A percentile compares a stretch with the other conserved stretches of the same genome.
Evolutionary conservation across 2,329 filamentous ascomycete genomes (phyloP).

Genomic region (Aspergillus sp.): DNA sequence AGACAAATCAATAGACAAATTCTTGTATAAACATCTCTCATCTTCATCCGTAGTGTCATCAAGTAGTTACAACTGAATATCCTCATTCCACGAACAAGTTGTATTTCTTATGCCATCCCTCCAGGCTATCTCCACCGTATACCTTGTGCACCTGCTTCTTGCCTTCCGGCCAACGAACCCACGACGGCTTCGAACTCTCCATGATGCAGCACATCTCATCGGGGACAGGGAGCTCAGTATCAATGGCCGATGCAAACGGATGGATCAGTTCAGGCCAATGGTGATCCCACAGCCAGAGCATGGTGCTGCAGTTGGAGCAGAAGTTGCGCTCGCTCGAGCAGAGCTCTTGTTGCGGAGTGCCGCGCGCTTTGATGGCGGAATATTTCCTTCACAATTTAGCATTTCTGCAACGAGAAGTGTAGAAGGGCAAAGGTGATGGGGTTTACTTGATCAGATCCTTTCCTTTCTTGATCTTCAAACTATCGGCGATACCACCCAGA

Average conservation of each 20-base stretch:
- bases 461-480: slow-evolving; percentile 41
- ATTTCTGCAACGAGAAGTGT: not conserved
- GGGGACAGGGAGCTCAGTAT: slow-evolving; percentile 44
- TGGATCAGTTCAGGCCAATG: slow-evolving; percentile 50
- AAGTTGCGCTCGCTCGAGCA: slow-evolving; percentile 47
- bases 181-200: slow-evolving; percentile 43
- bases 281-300: slow-evolving; percentile 49
- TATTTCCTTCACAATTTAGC: slow-evolving; percentile 36
- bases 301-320: slow-evolving; percentile 46
- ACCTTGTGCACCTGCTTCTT: slow-evolving; percentile 42
- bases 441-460: slow-evolving; percentile 44
- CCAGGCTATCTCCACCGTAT: slow-evolving; percentile 41
- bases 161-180: slow-evolving; percentile 49
- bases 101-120: slow-evolving; percentile 47
- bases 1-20: not conserved
- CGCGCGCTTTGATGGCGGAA: slow-evolving; percentile 42
- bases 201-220: slow-evolving; percentile 49
- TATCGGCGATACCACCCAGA: slow-evolving; percentile 44
- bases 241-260: slow-evolving; percentile 50
- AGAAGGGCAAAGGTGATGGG: not conserved
- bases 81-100: slow-evolving; percentile 28
- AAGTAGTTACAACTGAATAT: not conserved
- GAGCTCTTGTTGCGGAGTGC: slow-evolving; percentile 35
- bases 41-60: not conserved
- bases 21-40: not conserved